A percentile compares a stretch with the other conserved stretches of the same genome.
Conservation (phyloP, 768 basidiomycete genomes). For the Lentinula boryana region DNA sequence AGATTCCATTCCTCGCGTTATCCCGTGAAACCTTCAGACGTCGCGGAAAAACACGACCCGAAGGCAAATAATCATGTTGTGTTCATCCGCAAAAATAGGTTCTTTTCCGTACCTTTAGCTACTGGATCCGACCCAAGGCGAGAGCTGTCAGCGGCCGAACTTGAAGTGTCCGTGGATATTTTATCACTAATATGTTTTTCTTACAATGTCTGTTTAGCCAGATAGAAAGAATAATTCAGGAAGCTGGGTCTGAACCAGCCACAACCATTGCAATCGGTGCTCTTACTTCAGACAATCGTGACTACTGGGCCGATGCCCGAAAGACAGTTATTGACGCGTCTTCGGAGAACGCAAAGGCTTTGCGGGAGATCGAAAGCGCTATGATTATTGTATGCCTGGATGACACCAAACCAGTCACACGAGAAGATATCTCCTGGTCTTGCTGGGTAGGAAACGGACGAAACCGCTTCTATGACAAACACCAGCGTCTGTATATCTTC, state of each 20-base stretch:
- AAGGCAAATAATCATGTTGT: slow-evolving; percentile 79
- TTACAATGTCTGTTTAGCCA: slow-evolving; percentile 34
- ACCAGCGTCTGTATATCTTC: slow-evolving; percentile 59
- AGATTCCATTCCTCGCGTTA: slow-evolving; percentile 90
- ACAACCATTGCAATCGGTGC: slow-evolving; percentile 60
- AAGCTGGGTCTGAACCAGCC: slow-evolving; percentile 42
- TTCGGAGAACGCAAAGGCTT: slow-evolving; percentile 54
- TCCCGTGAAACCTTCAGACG: slow-evolving; percentile 79
- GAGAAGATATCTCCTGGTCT: slow-evolving; percentile 76
- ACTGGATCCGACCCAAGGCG: slow-evolving; percentile 42
- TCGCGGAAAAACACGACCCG: slow-evolving; percentile 75
- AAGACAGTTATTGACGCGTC: slow-evolving; percentile 59
- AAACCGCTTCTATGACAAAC: slow-evolving; percentile 96
- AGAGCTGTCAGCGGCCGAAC: slow-evolving; percentile 72
- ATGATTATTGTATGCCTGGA: slow-evolving; percentile 87
- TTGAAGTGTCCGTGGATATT: slow-evolving; percentile 53
- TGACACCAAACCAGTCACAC: slow-evolving; percentile 71
- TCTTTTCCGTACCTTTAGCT: slow-evolving; percentile 75
- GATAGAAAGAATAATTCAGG: slow-evolving; percentile 60
- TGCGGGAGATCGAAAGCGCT: slow-evolving; percentile 83
- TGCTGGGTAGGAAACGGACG: slow-evolving; percentile 88
- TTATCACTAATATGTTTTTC: background rate
- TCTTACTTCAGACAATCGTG: slow-evolving; percentile 84
- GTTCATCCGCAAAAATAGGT: slow-evolving; percentile 86
- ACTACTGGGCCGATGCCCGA: slow-evolving; percentile 78